Conservation (phyloP, 2,329 filamentous ascomycete species). For the Calonectria honghensis region DNA sequence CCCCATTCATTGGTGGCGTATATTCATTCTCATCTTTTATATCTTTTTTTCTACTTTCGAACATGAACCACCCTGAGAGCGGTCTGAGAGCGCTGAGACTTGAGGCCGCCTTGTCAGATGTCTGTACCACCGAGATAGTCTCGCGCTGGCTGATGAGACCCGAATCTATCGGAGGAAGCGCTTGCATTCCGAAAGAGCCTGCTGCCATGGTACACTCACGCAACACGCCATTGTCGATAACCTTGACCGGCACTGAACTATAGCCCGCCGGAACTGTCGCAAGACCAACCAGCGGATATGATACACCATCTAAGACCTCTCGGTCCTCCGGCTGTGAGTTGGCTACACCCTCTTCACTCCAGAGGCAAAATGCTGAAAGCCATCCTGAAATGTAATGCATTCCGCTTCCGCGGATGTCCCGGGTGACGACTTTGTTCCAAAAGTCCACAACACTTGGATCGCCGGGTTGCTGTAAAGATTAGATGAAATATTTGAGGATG, state of each 20-base stretch:
- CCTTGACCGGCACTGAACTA: slow-evolving; percentile 40
- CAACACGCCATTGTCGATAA: slow-evolving; percentile 13
- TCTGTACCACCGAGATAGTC: too few relatives aligned
- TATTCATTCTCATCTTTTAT: too few relatives aligned
- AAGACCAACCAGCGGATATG: slow-evolving; percentile 30
- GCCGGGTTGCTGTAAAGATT: slow-evolving; percentile 58
- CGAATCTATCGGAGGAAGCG: not conserved
- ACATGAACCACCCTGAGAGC: too few relatives aligned
- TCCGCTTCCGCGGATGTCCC: not conserved
- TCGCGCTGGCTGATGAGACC: too few relatives aligned
- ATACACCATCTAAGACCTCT: too few relatives aligned
- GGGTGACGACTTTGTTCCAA: slow-evolving; percentile 57
- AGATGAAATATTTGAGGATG: slow-evolving; percentile 62
- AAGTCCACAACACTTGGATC: slow-evolving; percentile 57
- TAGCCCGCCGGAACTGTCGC: not conserved
- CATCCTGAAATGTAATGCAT: slow-evolving; percentile 34
- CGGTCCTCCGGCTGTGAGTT: too few relatives aligned
- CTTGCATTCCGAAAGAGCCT: slow-evolving; percentile 43
- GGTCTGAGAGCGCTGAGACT: too few relatives aligned
- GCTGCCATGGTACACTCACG: slow-evolving; percentile 41
- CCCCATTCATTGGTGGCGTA: too few relatives aligned
- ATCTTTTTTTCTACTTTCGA: too few relatives aligned
- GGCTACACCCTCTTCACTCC: slow-evolving; percentile 26
- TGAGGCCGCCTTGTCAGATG: too few relatives aligned
- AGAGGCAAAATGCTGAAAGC: slow-evolving; percentile 47